Base-by-base conservation (phyloP, 495 filamentous ascomycete species). In the Hypoxylon rickii region DNA sequence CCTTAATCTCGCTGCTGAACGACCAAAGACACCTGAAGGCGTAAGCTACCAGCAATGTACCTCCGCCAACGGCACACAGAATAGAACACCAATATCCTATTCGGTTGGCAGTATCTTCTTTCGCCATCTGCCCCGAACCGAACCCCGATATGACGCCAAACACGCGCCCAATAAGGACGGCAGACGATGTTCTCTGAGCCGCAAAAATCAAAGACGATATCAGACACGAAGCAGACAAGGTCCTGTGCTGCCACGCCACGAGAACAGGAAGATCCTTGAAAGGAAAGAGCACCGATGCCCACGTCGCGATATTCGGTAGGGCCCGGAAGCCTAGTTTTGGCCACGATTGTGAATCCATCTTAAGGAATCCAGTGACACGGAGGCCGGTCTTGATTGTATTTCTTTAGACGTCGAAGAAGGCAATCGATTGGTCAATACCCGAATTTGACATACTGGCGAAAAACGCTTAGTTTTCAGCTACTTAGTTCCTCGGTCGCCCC, bases 1-100 rank as follows among this genome's bases (percentile, higher is more conserved):
- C 90, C 55, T 96, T 90, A 7, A 92, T 65, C 69, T 96, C 93
- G 19, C 91, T 89, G 63, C 90, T 92, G 0, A 80, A 62, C 34
- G 92, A 69, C 83, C 92, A 96, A 3, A 78, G 54, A 10, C 78
- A 75, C 58, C 87, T 85, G 58, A 88, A 90, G 39, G 76, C 57
- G 7, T 79, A 80, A 58, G 86, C 83, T 32, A 87, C 66, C 3
- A 93, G 17, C 83, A 88, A 92, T 29, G 79, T 81, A 1, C 66
- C 76, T 2, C 71, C 67, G 6, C 87, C 91, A 0, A 97, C 60
- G 1, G 71, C 76, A 7, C 78, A 67, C 46, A 96, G 70, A 19
- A 76, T 76, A 3, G 84, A 51, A 42, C 79, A 84, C 69, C 83
- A 86, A 13, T 61, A 76, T 1, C 80, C 78, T 5, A 89, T 75